Evolutionary conservation across 2,329 filamentous ascomycete species (phyloP), one percentile per base, ranked within the genome.

Genomic region (Cercospora sesami): DNA sequence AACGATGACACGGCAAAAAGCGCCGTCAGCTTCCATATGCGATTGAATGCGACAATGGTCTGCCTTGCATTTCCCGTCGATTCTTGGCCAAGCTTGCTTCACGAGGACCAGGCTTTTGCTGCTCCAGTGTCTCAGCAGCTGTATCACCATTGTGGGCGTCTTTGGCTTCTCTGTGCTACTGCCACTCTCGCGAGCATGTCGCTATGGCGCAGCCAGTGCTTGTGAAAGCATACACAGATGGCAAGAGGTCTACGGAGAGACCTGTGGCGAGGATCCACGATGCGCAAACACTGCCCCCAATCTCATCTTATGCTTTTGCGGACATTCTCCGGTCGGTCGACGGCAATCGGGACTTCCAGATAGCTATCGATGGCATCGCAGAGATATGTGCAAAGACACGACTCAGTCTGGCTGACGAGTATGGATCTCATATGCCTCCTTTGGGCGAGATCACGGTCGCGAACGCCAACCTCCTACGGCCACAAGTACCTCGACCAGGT

Each of bases 371-470:
- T 73, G 85, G 86, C 16, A 89, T 89, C 71, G 86, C 87, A 26
- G 86, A 88, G 72, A 88, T 89, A 68, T 87, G 86, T 71, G 87
- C 87, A 3, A 82, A 86, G 68, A 89, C 86, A 76, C 84, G 84
- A 71, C 79, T 88, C 74, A 88, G 86, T 72, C 78, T 89, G 68
- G 86, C 87, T 9, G 86, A 89, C 73, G 86, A 89, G 74, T 87
- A 89, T 75, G 84, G 83, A 36, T 86, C 86, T 53, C 87, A 89
- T 76, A 82, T 88, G 39, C 87, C 87, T 23, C 87, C 87, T 0
- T 79, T 87, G 64, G 86, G 86, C 45, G 86, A 88, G 75, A 87
- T 89, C 70, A 76, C 77, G 8, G 73, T 68, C 71, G 63, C 77
- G 5, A 72, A 60, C 18, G 65, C 72, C 3, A 64, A 64, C 10